Conservation (phyloP, 208 protist species). For the Leishmania tarentolae region DNA sequence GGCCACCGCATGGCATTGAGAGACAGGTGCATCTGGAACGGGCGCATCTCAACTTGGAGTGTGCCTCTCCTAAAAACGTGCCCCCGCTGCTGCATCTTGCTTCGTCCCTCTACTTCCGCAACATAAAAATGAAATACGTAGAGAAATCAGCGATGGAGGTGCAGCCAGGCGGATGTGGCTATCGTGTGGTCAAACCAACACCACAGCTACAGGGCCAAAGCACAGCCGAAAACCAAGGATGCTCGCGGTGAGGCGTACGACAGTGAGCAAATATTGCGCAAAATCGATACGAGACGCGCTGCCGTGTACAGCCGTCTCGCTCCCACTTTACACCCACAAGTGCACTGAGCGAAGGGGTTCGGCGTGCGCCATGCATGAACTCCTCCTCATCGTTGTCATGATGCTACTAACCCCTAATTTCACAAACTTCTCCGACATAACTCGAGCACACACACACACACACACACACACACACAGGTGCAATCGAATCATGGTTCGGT, state of each 20-base stretch:
- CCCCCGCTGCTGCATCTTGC: not conserved
- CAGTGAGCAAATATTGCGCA: not conserved
- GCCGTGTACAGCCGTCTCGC: not conserved
- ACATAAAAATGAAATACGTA: not conserved
- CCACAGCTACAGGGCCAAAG: not conserved
- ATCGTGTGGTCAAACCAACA: not conserved
- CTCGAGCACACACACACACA: not conserved
- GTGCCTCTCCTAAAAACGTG: not conserved
- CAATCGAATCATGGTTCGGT: not conserved
- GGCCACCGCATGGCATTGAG: not conserved
- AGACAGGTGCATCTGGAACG: not conserved
- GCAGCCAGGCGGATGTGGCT: not conserved
- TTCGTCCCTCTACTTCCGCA: not conserved
- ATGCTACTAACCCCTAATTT: not conserved
- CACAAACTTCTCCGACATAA: not conserved
- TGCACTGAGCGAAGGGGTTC: not conserved
- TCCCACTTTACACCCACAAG: not conserved
- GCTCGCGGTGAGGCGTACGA: not conserved
- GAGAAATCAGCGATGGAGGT: not conserved
- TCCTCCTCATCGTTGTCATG: not conserved
- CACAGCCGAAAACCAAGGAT: too few relatives aligned
- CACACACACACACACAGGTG: not conserved
- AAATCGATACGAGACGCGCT: not conserved
- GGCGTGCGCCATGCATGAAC: not conserved
- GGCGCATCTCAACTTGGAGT: not conserved